Base-by-base conservation (phyloP, 352 stramenopile species). In the Phytophthora megakarya region DNA sequence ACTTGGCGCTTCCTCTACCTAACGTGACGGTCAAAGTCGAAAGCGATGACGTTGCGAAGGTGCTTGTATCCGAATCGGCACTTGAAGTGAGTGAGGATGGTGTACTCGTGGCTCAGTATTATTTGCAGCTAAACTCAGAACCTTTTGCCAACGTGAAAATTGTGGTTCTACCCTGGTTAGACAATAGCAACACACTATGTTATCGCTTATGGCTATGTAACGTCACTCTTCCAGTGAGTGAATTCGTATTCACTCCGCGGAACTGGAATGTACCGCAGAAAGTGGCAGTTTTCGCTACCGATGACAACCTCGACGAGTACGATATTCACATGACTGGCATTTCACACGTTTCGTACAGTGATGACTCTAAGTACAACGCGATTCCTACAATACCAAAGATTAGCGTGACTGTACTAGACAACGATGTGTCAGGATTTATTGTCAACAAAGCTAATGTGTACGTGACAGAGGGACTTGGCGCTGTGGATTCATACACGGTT, bases 161-260 rank as follows among this genome's bases (percentile, higher is more conserved):
- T 43, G 65, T 90, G 15, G 80, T 82, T 16, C 50, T 89, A 0
- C 84, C 84, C 1, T 93, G 82, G 80, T 66, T 92, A 1, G 76
- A 90, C n/a, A 65, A 58, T 6, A 51, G 70, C 1, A 75, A 76
- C n/a, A 90, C 80, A 0, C 61, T 78, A 22, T 93, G 84, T 51
- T 93, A 93, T 22, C 80, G 84, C 3, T 92, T 92, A 39, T 79
- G 72, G 0, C 37, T 90, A 2, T 93, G 84, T 47, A 93, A 93
- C 45, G 30, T 90, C 33, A 93, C 84, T 3, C 61, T 93, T 7
- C 69, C 70, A 0, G 54, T 80, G 7, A 65, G 73, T 11, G 67
- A 80, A 57, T 90, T 75, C 33, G 10, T 80, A 0, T 93, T 93
- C 61, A 89, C 82, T 6, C 76, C 82, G 3, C 63, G 45, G 1